Evolutionary conservation across 148 eudicot genomes (phyloP).

Genomic region (Nepenthes mirabilis): DNA sequence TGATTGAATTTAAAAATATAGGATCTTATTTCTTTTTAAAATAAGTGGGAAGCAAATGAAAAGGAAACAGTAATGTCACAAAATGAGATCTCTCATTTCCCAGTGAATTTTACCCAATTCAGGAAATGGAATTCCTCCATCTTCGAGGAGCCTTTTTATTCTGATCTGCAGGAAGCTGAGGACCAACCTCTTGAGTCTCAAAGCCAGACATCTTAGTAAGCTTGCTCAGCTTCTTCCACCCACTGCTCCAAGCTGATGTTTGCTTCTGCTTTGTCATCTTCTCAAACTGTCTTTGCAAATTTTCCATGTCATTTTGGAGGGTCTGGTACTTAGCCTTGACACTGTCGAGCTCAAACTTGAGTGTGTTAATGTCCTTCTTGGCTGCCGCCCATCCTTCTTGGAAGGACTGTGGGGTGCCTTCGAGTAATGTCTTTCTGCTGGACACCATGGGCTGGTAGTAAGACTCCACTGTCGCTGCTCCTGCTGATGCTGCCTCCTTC

Average conservation of each 20-base stretch:
- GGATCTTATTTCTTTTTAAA: too few species aligned
- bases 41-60: background rate
- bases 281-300: constrained; percentile 68
- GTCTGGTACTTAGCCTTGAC: constrained; percentile 72
- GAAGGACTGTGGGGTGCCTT: constrained; percentile 91
- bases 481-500: background rate
- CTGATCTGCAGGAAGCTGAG: constrained; percentile 33
- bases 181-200: constrained; percentile 38
- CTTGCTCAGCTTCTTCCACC: constrained; percentile 90
- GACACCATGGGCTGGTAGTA: constrained; percentile 60
- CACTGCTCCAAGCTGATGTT: constrained; percentile 65
- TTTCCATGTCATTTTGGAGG: constrained; percentile 76
- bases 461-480: constrained; percentile 12
- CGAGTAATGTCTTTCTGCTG: constrained; percentile 64
- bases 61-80: background rate
- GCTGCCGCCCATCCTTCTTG: constrained; percentile 96
- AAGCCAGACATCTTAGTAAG: constrained; percentile 46
- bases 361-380: constrained; percentile 83
- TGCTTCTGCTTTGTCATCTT: constrained; percentile 64
- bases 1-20: too few species aligned
- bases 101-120: constrained; percentile 4
- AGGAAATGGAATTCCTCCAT: constrained; percentile 98
- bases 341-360: constrained; percentile 79
- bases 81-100: too few species aligned
- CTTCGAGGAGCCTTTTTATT: constrained; percentile 53